Base-by-base conservation (phyloP, 768 basidiomycete species). In the Boletus insuetus region DNA sequence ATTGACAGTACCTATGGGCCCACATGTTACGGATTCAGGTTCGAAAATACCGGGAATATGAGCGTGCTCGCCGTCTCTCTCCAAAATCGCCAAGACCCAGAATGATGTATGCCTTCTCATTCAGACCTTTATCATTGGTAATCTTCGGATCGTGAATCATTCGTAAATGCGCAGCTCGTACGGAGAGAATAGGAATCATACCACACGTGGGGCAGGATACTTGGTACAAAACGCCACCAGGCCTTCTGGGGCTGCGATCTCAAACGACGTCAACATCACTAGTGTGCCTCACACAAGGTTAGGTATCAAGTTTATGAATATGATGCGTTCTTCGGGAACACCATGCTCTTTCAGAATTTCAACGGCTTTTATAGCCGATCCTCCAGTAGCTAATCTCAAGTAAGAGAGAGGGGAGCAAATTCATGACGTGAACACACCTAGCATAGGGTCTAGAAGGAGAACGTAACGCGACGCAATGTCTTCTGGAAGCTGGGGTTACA, bases 61-160 rank as follows among this genome's bases (percentile, higher is more conserved):
- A 37, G 17, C 17, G 38, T 14, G 38, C 73, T 58, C 62, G 87
- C 89, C 91, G 86, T 67, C 91, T 76, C 69, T 96, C 94, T 49
- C 94, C 94, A 69, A 98, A 98, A 69, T 98, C 94, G n/a, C 94
- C 94, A n/a, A 98, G 77, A 29, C 94, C 94, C 9, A 92, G 94
- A 52, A 94, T 84, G 62, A 95, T 95, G 67, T 89, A 97, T 22
- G 90, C 85, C 68, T 87, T 91, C 54, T 91, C 91, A 62, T 98
- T 94, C 48, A 98, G 80, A 6, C 93, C 91, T 61, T 93, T 75
- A 69, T 98, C 94, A 50, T 97, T 92, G 12, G 94, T 96, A 49
- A 97, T 88, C 89, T 94, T 60, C 6, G 32, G 20, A 29, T 29
- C 29, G 6, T 9, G 29, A 29, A 49, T 40, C 11, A 37, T 4